Evolutionary conservation across 2,329 filamentous ascomycete species (phyloP).

Genomic region (Thielaviopsis punctulata): DNA sequence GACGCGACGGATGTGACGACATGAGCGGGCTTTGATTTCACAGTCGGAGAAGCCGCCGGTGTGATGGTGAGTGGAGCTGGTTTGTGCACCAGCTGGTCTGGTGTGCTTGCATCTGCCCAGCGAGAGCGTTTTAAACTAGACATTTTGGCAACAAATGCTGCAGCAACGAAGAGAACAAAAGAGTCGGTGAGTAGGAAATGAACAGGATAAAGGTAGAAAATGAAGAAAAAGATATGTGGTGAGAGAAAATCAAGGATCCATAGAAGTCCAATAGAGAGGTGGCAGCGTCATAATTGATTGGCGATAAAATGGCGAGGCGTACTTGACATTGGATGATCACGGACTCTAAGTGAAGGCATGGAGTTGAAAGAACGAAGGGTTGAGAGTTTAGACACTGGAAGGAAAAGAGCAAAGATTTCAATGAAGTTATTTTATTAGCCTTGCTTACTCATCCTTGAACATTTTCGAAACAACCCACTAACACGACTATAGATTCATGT

Average conservation of each 20-base stretch:
- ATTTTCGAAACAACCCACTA: not conserved
- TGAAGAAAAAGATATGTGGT: not conserved
- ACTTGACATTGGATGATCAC: not conserved
- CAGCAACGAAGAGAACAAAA: not conserved
- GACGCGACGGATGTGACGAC: not conserved
- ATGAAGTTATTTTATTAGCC: not conserved
- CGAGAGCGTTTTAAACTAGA: slow-evolving; percentile 4
- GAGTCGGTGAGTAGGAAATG: not conserved
- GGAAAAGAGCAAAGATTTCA: slow-evolving; percentile 1
- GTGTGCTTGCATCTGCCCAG: not conserved
- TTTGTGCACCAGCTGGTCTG: not conserved
- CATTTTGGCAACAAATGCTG: not conserved
- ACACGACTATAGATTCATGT: not conserved
- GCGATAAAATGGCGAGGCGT: too few relatives aligned
- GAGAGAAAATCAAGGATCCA: not conserved
- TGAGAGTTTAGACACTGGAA: not conserved
- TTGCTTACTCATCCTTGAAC: not conserved
- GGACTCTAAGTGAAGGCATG: not conserved
- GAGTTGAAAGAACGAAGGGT: not conserved
- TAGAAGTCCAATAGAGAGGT: not conserved
- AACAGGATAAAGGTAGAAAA: not conserved
- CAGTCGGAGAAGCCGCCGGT: not conserved
- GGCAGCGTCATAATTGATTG: not conserved
- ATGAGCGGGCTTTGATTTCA: not conserved
- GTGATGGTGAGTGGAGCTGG: not conserved